Base-by-base conservation (phyloP, 2,329 filamentous ascomycete genomes). In the Lasiodiplodia sp. region DNA sequence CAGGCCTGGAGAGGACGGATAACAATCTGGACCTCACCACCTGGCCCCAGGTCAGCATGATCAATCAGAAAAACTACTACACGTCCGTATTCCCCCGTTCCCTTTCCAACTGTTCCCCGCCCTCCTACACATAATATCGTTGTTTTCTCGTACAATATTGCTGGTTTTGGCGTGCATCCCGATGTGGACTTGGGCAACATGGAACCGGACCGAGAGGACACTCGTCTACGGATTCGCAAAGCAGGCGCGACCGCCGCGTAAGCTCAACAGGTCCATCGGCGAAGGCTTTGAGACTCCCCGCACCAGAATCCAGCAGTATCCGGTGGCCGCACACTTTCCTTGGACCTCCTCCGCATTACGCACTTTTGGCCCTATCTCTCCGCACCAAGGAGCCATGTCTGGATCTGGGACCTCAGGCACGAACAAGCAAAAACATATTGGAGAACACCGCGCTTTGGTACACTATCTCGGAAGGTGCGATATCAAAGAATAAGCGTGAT, bases 1-100 rank as follows among this genome's bases (percentile, higher is more conserved):
- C 78, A 97, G 95, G 96, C 72, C 89, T 99, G 72, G 93, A 97
- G 83, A 89, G 95, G 78, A 98, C 96, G 70, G 96, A 99, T 85
- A 99, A 99, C 88, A 94, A 95, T 82, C 95, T 99, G 91, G 96
- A 94, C 78, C 88, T 96, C 77, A 92, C 94, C 58, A 96, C 87
- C 79, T 99, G 96, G 95, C 95, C 96, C 11, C 91, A 96, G 77
- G 90, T 97, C 69, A 87, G 88, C 53, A 93, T 96, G 75, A 99
- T 99, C 82, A 99, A 99, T 79, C 96, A 99, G 81, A 99, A 99
- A 84, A 99, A 99, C 81, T 99, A 99, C 81, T 97, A 97, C 80
- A 97, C 94, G 93, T 96, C 86, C 70, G 89, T 70, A 57, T 52
- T 38, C 38, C 52, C 40, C 40, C 52, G 16, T 14, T 57, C 18